Evolutionary conservation across 2,329 filamentous ascomycete species (phyloP), one percentile per base, ranked within the genome.

Genomic region (Helotiales sp.): DNA sequence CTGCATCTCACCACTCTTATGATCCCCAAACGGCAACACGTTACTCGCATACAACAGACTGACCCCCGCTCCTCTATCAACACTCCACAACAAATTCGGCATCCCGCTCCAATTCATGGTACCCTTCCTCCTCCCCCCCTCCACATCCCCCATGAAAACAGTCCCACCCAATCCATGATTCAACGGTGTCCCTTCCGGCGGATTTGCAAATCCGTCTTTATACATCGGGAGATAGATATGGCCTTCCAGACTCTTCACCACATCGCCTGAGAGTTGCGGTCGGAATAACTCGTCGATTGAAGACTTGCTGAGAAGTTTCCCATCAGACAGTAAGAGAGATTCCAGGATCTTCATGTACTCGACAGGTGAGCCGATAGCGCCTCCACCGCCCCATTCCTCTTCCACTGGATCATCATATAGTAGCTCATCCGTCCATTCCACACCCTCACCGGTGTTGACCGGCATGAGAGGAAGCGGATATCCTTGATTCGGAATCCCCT

Each of bases 281-380:
- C 76, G 71, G 70, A 86, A 86, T 75, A 87, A 79, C 50, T 77
- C 70, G 0, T 81, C 77, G 0, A 82, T 78, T 0, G 80, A 84
- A 3, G 74, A 74, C 0, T 77, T 75, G 22, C 75, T 78, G 6
- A 88, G 78, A 0, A 87, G 69, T 49, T 79, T 82, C 3, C 80
- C 82, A 61, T 87, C 84, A 54, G 86, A 81, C 1, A 75, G 74
- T 0, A 86, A 77, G 1, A 88, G 72, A 1, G 83, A 84, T 2
- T 76, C 76, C 2, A 85, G 71, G 5, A 87, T 73, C 40, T 78
- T 78, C 63, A 82, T 65, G 64, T 82, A 86, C 15, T 82, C 79
- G 0, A 67, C 54, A 7, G 81, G 74, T 1, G 76, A 74, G 0
- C 76, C 77, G 49, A 74, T 78, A 2, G 77, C 68, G 3, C 80